Evolutionary conservation across 257 asterid genomes (phyloP).

Genomic region (Gynochthodes officinalis): DNA sequence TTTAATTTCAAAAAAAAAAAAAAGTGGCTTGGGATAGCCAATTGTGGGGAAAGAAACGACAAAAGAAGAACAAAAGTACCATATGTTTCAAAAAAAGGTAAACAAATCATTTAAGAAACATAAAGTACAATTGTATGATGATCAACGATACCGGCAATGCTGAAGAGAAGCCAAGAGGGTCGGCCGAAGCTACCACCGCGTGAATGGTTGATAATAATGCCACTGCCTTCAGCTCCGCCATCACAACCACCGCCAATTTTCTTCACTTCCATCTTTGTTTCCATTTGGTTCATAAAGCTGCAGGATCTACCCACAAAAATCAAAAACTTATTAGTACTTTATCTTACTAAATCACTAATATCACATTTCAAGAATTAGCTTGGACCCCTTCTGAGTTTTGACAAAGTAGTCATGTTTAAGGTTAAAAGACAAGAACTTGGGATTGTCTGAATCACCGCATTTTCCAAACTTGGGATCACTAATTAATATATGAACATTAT

Average conservation of each 20-base stretch:
- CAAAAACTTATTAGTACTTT: background rate
- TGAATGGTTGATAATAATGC: slow-evolving; percentile 25
- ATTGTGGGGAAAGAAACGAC: background rate
- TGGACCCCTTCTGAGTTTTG: no score
- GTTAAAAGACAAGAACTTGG: background rate
- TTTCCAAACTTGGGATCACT: no score
- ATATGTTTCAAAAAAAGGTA: background rate
- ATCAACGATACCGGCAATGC: slow-evolving; percentile 62
- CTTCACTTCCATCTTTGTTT: slow-evolving; percentile 35
- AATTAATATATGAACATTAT: no score
- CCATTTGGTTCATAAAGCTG: slow-evolving; percentile 35
- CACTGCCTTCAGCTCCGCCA: slow-evolving; percentile 18
- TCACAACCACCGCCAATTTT: slow-evolving; percentile 33
- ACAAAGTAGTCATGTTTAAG: no score
- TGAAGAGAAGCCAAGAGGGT: slow-evolving; percentile 93
- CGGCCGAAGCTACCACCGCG: slow-evolving; percentile 51
- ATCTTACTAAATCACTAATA: no score
- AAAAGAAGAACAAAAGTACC: background rate
- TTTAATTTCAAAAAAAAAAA: no score
- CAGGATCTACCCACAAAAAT: slow-evolving; percentile 11
- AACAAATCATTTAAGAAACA: background rate
- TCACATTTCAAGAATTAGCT: no score
- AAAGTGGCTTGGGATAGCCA: no score
- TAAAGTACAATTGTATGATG: background rate
- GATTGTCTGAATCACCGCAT: background rate